phyloP scores from a whole-genome alignment of 164 flowering plant species.

The Vitis cinerea region DNA sequence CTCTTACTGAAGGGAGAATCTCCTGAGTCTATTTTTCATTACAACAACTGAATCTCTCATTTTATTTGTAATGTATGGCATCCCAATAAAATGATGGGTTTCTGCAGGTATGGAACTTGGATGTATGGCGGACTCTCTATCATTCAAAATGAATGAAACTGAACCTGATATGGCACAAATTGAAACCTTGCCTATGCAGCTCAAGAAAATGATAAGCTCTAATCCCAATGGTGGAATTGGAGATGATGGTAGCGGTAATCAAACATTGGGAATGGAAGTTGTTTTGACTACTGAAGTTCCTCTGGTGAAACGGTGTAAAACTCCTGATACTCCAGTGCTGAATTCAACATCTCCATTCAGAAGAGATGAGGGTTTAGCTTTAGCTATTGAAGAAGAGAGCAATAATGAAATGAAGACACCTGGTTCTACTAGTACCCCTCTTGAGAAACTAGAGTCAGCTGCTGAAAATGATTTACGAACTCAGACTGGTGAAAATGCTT shows the following conservation, averaged over 20 bases:
- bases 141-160: slow-evolving; percentile 11
- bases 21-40: not conserved
- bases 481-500: slow-evolving; percentile 14
- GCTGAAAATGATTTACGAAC: slow-evolving; percentile 52
- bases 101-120: no score
- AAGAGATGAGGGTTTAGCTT: slow-evolving; percentile 13
- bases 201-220: slow-evolving; percentile 12
- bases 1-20: not conserved
- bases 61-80: not conserved
- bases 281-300: slow-evolving; percentile 23
- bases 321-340: slow-evolving; percentile 4
- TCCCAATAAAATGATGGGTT: slow-evolving; percentile 3
- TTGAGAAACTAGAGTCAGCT: slow-evolving; percentile 38
- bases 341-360: slow-evolving; percentile 5
- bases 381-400: slow-evolving; percentile 17
- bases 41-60: slow-evolving; percentile 1
- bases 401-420: slow-evolving; percentile 11
- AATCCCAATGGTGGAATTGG: slow-evolving; percentile 15
- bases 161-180: slow-evolving; percentile 12
- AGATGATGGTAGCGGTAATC: slow-evolving; percentile 19
- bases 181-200: slow-evolving; percentile 11
- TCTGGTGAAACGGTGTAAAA: slow-evolving; percentile 8
- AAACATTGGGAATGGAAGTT: slow-evolving; percentile 10
- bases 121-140: slow-evolving; percentile 4
- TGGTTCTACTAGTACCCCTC: slow-evolving; percentile 1